These are phyloP conservation scores for Cercospora citrullina DNA, from an alignment of 2,329 filamentous ascomycete genomes.

Conservation along the genomic window DNA sequence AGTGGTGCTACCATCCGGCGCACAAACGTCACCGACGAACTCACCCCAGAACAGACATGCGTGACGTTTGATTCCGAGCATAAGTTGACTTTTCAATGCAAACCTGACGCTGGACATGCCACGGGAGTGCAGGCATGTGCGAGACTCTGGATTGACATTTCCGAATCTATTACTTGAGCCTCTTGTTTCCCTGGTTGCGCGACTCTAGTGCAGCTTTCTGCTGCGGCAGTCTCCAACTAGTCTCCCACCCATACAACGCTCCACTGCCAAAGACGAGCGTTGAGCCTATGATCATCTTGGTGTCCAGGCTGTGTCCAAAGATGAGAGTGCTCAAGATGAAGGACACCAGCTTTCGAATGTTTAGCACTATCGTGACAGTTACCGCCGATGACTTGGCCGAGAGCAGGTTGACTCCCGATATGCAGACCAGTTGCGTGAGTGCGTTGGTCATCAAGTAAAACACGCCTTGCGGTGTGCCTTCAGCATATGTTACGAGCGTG, in stretches of 20 bases:
- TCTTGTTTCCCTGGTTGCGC: background rate
- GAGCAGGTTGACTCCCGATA: conserved; percentile 92
- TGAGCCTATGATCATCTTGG: conserved; percentile 77
- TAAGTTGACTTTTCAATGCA: background rate
- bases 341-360: conserved; percentile 90
- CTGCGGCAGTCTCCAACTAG: conserved; percentile 48
- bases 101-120: background rate
- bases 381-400: conserved; percentile 85
- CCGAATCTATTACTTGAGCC: background rate
- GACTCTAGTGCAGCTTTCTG: conserved; percentile 18
- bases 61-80: background rate
- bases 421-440: conserved; percentile 89
- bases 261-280: conserved; percentile 85
- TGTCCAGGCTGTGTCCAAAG: conserved; percentile 80
- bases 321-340: conserved; percentile 88
- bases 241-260: conserved; percentile 84
- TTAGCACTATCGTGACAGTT: conserved; percentile 94
- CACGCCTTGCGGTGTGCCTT: conserved; percentile 63
- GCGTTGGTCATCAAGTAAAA: conserved; percentile 74
- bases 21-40: background rate
- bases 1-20: background rate
- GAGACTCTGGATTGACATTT: background rate
- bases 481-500: conserved; percentile 19
- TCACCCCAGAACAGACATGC: background rate
- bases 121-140: background rate